These are phyloP conservation scores for Anastatica hierochuntica DNA, from an alignment of 345 rosid genomes.

Conservation along the genomic window DNA sequence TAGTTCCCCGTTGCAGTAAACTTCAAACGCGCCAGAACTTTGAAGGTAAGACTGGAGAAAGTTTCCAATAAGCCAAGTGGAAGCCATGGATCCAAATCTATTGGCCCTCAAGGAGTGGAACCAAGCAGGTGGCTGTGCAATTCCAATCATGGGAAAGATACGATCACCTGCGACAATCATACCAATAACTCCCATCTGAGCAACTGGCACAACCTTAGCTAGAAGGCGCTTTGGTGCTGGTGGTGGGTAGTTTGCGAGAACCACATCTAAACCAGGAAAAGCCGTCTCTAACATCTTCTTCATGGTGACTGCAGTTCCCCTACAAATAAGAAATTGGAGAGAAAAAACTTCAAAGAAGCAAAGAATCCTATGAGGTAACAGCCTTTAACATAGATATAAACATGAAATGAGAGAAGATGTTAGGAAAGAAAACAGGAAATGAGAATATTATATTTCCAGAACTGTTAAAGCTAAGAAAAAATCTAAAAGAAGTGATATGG, in stretches of 20 bases:
- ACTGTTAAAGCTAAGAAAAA: too few relatives aligned
- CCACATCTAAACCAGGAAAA: conserved; percentile 70
- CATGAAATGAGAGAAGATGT: too few relatives aligned
- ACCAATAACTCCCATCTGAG: conserved; percentile 64
- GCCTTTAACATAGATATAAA: too few relatives aligned
- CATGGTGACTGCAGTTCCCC: conserved; percentile 73
- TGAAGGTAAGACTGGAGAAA: conserved; percentile 71
- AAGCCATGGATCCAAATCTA: conserved; percentile 78
- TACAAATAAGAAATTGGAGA: not conserved
- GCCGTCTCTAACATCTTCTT: conserved; percentile 72
- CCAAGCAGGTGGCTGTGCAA: conserved; percentile 64
- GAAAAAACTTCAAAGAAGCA: not conserved
- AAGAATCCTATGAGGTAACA: not conserved
- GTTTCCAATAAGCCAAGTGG: conserved; percentile 85
- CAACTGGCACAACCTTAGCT: conserved; percentile 54
- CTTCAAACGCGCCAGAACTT: conserved; percentile 89
- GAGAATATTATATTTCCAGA: not conserved
- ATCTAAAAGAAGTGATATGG: too few relatives aligned
- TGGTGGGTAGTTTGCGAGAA: conserved; percentile 72
- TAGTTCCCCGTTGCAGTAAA: conserved; percentile 51
- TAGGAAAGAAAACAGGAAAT: too few relatives aligned
- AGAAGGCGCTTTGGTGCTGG: conserved; percentile 59
- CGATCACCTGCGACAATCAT: conserved; percentile 72
- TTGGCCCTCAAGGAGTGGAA: conserved; percentile 60
- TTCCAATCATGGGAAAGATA: conserved; percentile 62